phyloP scores from a whole-genome alignment of 192 early-diverging fungal genomes.

The Hyaloraphidium curvatum region DNA sequence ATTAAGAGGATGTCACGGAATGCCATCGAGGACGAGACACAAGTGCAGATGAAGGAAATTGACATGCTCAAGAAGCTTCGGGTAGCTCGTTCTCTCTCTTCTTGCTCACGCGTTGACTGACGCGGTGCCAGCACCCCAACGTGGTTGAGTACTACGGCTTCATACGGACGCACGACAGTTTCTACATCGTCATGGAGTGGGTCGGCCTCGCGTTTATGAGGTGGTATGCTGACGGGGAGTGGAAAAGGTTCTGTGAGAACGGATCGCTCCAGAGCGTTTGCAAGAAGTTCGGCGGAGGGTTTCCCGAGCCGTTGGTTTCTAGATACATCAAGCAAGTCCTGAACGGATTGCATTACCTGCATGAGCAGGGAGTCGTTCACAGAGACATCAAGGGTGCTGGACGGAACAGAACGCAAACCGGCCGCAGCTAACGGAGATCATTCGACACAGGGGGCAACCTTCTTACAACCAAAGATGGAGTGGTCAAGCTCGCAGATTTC shows the following conservation, averaged over 20 bases:
- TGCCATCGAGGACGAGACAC: conserved; percentile 8
- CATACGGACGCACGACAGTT: conserved; percentile 12
- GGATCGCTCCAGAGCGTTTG: conserved; percentile 48
- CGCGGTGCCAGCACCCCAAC: conserved; percentile 18
- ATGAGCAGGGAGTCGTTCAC: conserved; percentile 32
- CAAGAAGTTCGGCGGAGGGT: conserved; percentile 42
- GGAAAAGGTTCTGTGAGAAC: conserved; percentile 40
- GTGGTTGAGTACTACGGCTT: conserved; percentile 29
- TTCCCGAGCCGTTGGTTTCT: conserved; percentile 44
- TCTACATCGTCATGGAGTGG: conserved; percentile 29
- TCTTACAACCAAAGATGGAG: conserved; percentile 42
- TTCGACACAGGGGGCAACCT: conserved; percentile 23
- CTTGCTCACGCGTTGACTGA: background rate
- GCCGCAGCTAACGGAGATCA: background rate
- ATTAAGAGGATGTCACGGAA: conserved; percentile 11
- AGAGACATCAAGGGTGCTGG: conserved; percentile 35
- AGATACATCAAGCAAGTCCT: conserved; percentile 46
- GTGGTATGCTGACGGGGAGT: background rate
- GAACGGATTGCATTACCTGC: conserved; percentile 27
- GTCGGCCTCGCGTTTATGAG: background rate
- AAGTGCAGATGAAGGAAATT: no score
- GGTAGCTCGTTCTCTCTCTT: background rate
- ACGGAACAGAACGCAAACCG: background rate
- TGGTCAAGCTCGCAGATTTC: conserved; percentile 36
- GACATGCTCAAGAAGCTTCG: conserved; percentile 23